A percentile compares a stretch with the other conserved stretches of the same genome.
Evolutionary conservation across 306 rosid species (phyloP).

Genomic region (Mimosa pudica): DNA sequence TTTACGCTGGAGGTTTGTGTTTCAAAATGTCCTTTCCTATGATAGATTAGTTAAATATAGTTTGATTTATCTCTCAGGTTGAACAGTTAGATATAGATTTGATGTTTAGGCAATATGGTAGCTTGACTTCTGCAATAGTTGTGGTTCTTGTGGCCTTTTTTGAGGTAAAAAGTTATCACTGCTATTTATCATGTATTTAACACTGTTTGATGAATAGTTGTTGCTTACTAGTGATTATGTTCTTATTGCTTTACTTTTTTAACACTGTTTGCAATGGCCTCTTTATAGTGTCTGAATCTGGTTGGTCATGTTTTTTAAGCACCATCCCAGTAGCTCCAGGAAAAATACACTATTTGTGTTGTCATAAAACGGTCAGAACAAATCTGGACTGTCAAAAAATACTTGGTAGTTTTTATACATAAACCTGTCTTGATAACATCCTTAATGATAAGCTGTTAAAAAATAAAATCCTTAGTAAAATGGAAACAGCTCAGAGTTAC

Average conservation of each 20-base stretch:
- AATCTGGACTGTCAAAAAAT: not conserved
- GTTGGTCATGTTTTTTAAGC: conserved; percentile 19
- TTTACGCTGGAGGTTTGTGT: conserved; percentile 89
- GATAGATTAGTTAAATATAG: conserved; percentile 15
- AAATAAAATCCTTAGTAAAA: not conserved
- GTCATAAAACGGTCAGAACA: not conserved
- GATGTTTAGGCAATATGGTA: conserved; percentile 26
- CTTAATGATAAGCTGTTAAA: not conserved
- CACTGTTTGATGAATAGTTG: not conserved
- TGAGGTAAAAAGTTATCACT: not conserved
- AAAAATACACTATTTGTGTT: conserved; percentile 1
- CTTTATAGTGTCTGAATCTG: conserved; percentile 5
- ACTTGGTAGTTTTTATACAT: not conserved
- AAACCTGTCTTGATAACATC: not conserved
- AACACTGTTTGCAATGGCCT: conserved; percentile 16
- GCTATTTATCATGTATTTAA: conserved; percentile 16
- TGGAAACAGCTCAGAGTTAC: not conserved
- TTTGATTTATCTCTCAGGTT: conserved; percentile 19
- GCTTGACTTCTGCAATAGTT: not conserved
- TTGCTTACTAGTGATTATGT: conserved; percentile 15
- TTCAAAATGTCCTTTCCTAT: conserved; percentile 31
- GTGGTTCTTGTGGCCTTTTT: not conserved
- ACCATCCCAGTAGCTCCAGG: not conserved
- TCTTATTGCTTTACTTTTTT: conserved; percentile 22
- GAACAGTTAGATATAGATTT: not conserved